These are phyloP conservation scores for Suillus subalutaceus DNA, from an alignment of 768 basidiomycete species.

Conservation along the genomic window DNA sequence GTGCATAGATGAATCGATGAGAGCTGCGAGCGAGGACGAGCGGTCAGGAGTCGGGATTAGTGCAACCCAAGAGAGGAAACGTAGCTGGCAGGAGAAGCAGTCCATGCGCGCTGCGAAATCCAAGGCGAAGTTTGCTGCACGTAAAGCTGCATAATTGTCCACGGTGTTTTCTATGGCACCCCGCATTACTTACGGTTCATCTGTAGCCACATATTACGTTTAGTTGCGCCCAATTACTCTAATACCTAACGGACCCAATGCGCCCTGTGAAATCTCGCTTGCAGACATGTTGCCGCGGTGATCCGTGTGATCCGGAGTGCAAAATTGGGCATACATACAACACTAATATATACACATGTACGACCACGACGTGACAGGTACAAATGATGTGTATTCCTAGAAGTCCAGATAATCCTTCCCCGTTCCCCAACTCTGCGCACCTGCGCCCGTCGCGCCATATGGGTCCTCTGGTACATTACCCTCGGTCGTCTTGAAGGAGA, in stretches of 20 bases:
- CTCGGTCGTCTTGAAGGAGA: constrained; percentile 76
- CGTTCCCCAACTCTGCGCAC: constrained; percentile 46
- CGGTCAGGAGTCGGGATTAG: constrained; percentile 61
- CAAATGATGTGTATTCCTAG: constrained; percentile 27
- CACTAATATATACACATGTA: background rate
- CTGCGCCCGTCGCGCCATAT: constrained; percentile 47
- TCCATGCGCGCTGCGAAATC: constrained; percentile 40
- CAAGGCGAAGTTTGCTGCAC: constrained; percentile 31
- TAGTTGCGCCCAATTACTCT: background rate
- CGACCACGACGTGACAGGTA: constrained; percentile 6
- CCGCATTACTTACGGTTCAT: background rate
- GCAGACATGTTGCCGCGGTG: constrained; percentile 5
- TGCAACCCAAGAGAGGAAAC: constrained; percentile 72
- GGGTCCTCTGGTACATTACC: constrained; percentile 50
- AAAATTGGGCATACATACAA: background rate
- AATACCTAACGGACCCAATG: background rate
- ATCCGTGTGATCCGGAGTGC: background rate
- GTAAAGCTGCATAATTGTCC: constrained; percentile 18
- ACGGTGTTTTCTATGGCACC: background rate
- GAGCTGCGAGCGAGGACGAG: constrained; percentile 49
- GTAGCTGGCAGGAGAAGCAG: constrained; percentile 42
- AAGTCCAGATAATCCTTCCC: constrained; percentile 60
- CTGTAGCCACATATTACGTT: background rate
- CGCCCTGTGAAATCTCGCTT: background rate
- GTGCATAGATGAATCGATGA: constrained; percentile 62